Evolutionary conservation across 805 yeast species (phyloP), one percentile per base, ranked within the genome.

Genomic region (Metschnikowia sp.): DNA sequence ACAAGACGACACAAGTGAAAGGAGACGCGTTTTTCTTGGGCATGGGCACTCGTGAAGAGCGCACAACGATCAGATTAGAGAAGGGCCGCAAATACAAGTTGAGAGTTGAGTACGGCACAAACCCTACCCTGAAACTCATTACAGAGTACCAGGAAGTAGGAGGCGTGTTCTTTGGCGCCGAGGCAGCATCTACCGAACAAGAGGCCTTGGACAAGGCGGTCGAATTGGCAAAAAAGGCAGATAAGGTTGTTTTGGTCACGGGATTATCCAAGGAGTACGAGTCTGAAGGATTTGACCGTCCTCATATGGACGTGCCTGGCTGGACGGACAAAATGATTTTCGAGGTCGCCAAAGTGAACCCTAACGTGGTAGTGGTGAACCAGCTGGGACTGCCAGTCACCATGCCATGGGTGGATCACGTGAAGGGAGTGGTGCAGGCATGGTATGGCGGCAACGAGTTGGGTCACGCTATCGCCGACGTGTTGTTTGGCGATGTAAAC

Each of bases 11-110:
- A 28, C 86, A 83, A 65, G 63, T 53, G 3, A 58, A 55, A 29
- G 86, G 85, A 10, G 62, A 65, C 32, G 66, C 75, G 3, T 81
- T 79, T 66, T 79, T 78, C 61, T 58, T 69, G 48, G 77, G 78
- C 12, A 56, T 66, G 59, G 87, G 85, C 41, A 75, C 86, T 12
- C 56, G 71, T 33, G 85, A 81, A 61, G 81, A 66, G 53, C 63
- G 55, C 8, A 74, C 75, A 3, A 53, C 59, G 7, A 56, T 74
- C 31, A 35, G 53, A 1, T 63, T 80, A 47, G 70, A 66, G 42
- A 69, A 68, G 49, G 85, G 83, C 3, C 58, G 64, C 39, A 54
- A 58, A 18, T 80, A 81, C 66, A 64, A 69, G 28, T 48, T 80
- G 49, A 68, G 62, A 48, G 70, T 80, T 40, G 78, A 75, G 55